These are phyloP conservation scores for Incumbomyces delicatus DNA, from an alignment of 2,329 filamentous ascomycete species.

Conservation along the genomic window DNA sequence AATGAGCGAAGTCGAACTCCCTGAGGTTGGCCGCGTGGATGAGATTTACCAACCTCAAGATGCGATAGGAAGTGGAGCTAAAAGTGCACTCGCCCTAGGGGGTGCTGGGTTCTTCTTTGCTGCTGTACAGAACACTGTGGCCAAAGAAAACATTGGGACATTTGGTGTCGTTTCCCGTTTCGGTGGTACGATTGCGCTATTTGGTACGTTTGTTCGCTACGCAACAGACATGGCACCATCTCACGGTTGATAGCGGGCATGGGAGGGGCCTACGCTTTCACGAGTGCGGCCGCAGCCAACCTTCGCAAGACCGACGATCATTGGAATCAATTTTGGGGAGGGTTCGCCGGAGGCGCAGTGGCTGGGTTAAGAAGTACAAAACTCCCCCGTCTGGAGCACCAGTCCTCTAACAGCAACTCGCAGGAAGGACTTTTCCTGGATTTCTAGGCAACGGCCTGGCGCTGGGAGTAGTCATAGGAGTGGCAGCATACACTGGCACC, in stretches of 20 bases:
- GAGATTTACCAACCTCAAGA: constrained; percentile 60
- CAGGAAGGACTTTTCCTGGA: constrained; percentile 57
- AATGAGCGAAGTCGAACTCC: constrained; percentile 1
- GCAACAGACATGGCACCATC: constrained; percentile 3
- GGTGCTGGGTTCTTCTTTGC: constrained; percentile 61
- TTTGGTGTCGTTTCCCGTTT: constrained; percentile 71
- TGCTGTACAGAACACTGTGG: constrained; percentile 76
- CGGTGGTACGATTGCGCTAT: constrained; percentile 61
- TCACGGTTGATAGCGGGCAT: constrained; percentile 48
- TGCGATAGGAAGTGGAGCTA: constrained; percentile 58
- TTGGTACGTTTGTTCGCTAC: constrained; percentile 41
- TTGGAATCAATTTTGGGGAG: constrained; percentile 64
- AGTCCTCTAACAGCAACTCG: neutral
- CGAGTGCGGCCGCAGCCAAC: constrained; percentile 67
- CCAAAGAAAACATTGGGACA: constrained; percentile 70
- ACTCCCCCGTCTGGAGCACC: neutral
- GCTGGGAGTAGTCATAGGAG: constrained; percentile 49
- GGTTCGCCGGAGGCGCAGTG: constrained; percentile 64
- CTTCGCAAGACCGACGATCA: constrained; percentile 74
- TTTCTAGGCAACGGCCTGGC: constrained; percentile 58
- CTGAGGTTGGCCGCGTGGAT: constrained; percentile 26
- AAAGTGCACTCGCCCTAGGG: constrained; percentile 56
- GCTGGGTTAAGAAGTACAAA: constrained; percentile 60
- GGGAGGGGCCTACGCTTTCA: constrained; percentile 69
- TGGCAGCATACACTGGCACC: constrained; percentile 60